A percentile compares a stretch with the other conserved stretches of the same genome.
phyloP scores from a whole-genome alignment of 192 early-diverging fungal genomes.

The Backusella luteola region DNA sequence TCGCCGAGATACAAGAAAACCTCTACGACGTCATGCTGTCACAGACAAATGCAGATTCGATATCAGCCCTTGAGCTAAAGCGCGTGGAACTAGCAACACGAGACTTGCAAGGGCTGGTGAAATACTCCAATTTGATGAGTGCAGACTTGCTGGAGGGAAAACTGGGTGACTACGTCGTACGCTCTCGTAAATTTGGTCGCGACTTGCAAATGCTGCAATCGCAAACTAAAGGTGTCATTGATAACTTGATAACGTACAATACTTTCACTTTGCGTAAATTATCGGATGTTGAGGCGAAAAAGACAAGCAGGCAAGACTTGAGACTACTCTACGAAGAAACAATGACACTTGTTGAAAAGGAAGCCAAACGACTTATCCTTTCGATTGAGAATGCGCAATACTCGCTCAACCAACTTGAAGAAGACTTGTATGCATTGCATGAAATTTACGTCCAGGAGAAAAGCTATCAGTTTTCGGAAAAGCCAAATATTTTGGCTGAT shows the following conservation, averaged over 20 bases:
- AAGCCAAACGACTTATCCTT: constrained; percentile 28
- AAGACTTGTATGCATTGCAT: constrained; percentile 38
- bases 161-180: constrained; percentile 37
- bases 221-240: constrained; percentile 46
- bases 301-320: constrained; percentile 35
- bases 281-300: constrained; percentile 29
- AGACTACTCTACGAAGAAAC: constrained; percentile 24
- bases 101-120: constrained; percentile 49
- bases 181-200: constrained; percentile 38
- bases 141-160: constrained; percentile 33
- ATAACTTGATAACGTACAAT: constrained; percentile 54
- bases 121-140: constrained; percentile 40
- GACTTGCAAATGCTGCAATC: constrained; percentile 48
- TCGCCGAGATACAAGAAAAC: constrained; percentile 47
- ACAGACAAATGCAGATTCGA: constrained; percentile 30
- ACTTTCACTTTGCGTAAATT: constrained; percentile 37
- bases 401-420: constrained; percentile 40
- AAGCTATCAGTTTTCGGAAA: constrained; percentile 31
- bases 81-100: constrained; percentile 46
- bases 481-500: constrained; percentile 30
- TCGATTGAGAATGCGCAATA: constrained; percentile 27
- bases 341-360: constrained; percentile 38
- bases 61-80: constrained; percentile 44
- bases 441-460: constrained; percentile 46
- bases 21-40: constrained; percentile 40